Base-by-base conservation (phyloP, 2,329 filamentous ascomycete genomes). In the Lizonia empirigonia region DNA sequence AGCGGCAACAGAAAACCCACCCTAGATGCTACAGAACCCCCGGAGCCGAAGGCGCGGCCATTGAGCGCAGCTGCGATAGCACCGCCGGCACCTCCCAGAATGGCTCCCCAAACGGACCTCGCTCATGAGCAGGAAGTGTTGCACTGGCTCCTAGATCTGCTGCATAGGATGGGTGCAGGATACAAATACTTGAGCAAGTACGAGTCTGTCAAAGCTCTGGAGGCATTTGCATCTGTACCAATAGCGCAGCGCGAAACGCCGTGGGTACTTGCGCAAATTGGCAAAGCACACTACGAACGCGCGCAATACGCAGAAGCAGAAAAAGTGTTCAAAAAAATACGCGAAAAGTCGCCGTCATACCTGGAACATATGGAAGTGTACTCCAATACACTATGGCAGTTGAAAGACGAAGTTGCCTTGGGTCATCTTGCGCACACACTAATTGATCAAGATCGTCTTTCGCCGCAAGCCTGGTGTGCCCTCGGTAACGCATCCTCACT, bases 351-450 rank as follows among this genome's bases (percentile, higher is more conserved):
- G 10, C 93, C 93, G 1, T 89, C 90, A 1, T 85, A 90, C 4
- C 80, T 95, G 35, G 89, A 96, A 68, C 92, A 97, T 67, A 97
- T 97, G 92, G 94, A 99, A 70, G 87, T 97, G 27, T 99, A 96
- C 75, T 97, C 93, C 12, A 99, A 94, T 0, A 88, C 96, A n/a
- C 81, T 99, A n/a, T 99, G 95, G 94, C 92, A 97, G 72, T 78
- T 97, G 56, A 96, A 96, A 74, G 87, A 89, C 57, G 93, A 97
- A 68, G 89, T 91, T 0, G 90, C 97, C 55, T 80, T 99, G 18
- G 92, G 93, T 0, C 96, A 94, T 74, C 80, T 99, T 22, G 91
- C 93, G 0, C 93, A 97, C 67, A 90, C 95, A 65, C 80, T 97
- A 32, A 83, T 96, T 42, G 93, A 97, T 59, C 80, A 89, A 13